These are phyloP conservation scores for Ogataea ganodermae DNA, from an alignment of 805 yeast genomes.

Conservation along the genomic window DNA sequence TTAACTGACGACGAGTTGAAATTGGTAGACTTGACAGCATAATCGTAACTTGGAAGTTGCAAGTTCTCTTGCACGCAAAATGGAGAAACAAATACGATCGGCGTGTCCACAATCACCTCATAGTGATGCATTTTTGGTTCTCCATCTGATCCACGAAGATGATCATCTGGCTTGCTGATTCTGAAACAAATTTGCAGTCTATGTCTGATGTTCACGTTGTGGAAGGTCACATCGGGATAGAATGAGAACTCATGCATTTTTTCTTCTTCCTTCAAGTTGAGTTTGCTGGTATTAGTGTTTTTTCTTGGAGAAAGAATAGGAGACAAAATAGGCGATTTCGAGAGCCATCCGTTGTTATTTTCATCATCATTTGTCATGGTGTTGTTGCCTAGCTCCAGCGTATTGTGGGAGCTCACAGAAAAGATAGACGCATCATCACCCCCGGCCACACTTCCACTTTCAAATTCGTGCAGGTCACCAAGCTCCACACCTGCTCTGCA, in stretches of 20 bases:
- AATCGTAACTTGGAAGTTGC: slow-evolving; percentile 43
- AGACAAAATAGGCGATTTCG: slow-evolving; percentile 25
- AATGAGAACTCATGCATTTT: slow-evolving; percentile 34
- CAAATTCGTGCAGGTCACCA: slow-evolving; percentile 24
- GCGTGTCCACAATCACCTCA: slow-evolving; percentile 80
- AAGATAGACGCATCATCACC: slow-evolving; percentile 31
- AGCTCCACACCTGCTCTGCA: slow-evolving; percentile 27
- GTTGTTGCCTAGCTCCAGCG: slow-evolving; percentile 11
- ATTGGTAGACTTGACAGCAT: slow-evolving; percentile 28
- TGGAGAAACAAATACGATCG: slow-evolving; percentile 56
- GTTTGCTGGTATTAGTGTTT: slow-evolving; percentile 15
- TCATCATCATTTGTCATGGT: slow-evolving; percentile 10
- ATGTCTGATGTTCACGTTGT: slow-evolving; percentile 64
- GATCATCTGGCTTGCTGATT: slow-evolving; percentile 61
- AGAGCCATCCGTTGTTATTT: slow-evolving; percentile 21
- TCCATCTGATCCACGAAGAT: slow-evolving; percentile 31
- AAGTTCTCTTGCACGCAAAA: slow-evolving; percentile 35
- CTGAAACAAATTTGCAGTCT: slow-evolving; percentile 70
- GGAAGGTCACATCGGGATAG: slow-evolving; percentile 64
- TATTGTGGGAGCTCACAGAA: slow-evolving; percentile 28
- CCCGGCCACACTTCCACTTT: slow-evolving; percentile 7
- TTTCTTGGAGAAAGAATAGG: slow-evolving; percentile 22
- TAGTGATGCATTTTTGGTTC: slow-evolving; percentile 63
- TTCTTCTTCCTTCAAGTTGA: slow-evolving; percentile 20
- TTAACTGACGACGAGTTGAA: slow-evolving; percentile 16